Conservation (phyloP, 2,329 filamentous ascomycete genomes). For the Sphaerulina vaccinii region DNA sequence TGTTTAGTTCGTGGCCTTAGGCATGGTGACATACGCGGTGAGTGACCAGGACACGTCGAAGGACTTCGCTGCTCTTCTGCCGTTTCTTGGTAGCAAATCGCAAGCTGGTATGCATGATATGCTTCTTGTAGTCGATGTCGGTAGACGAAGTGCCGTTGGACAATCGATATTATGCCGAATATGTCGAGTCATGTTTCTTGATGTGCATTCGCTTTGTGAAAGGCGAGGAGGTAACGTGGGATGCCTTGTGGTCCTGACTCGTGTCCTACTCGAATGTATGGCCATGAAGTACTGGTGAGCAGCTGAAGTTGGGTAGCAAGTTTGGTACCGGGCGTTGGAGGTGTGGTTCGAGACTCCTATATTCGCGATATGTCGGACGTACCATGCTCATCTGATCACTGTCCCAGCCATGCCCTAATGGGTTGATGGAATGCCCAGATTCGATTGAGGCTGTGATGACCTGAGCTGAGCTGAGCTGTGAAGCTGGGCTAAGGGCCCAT, state of each 20-base stretch:
- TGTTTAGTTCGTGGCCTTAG: too few species aligned
- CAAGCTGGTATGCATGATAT: too few species aligned
- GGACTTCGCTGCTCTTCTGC: too few species aligned
- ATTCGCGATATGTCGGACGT: too few species aligned
- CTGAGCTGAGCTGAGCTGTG: too few species aligned
- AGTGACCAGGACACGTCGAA: slow-evolving; percentile 3
- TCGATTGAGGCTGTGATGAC: too few species aligned
- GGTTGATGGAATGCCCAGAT: too few species aligned
- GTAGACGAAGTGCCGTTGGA: neutral
- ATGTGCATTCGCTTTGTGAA: neutral
- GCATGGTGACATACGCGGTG: slow-evolving; percentile 9
- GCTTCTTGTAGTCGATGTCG: neutral
- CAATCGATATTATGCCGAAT: neutral
- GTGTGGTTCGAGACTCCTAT: too few species aligned
- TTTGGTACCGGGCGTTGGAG: too few species aligned
- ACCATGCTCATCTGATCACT: too few species aligned
- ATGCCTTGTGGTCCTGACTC: neutral
- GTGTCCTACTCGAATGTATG: neutral
- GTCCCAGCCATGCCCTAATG: too few species aligned
- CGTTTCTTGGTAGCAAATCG: neutral
- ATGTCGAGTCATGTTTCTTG: neutral
- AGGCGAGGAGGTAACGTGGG: neutral
- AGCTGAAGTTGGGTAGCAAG: neutral
- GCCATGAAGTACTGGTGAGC: neutral
- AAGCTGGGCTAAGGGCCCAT: too few species aligned